Percentiles rank a stretch among this genome's conserved stretches.
phyloP scores from a whole-genome alignment of 106 monocot genomes.

The Platanthera zijinensis region DNA sequence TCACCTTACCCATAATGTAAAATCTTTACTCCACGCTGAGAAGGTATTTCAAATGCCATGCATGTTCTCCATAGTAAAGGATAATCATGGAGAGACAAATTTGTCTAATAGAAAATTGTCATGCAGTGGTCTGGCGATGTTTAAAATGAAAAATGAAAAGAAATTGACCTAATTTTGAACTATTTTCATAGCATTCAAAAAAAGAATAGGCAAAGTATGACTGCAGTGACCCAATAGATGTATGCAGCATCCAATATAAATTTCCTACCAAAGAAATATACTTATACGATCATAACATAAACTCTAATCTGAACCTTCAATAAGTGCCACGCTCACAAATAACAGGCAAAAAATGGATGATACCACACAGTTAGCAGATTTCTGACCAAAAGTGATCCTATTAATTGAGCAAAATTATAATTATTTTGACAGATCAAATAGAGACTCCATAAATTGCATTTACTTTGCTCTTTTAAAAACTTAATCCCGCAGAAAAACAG shows the following conservation, averaged over 20 bases:
- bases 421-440: too few species aligned
- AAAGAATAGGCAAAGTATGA: neutral
- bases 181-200: neutral
- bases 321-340: neutral
- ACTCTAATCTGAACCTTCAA: neutral
- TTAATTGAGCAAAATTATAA: too few species aligned
- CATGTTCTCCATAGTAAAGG: neutral
- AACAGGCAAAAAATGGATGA: neutral
- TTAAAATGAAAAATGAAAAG: neutral
- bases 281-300: neutral
- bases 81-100: neutral
- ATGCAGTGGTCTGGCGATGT: neutral
- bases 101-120: neutral
- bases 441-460: too few species aligned
- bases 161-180: neutral
- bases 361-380: neutral
- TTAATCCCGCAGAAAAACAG: too few species aligned
- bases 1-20: neutral
- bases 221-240: neutral
- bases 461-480: too few species aligned
- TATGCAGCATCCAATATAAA: neutral
- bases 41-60: neutral
- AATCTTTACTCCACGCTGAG: neutral
- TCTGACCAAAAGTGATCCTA: neutral
- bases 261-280: neutral